These are phyloP conservation scores for Penicillium salamii DNA, from an alignment of 495 filamentous ascomycete genomes.

Conservation along the genomic window DNA sequence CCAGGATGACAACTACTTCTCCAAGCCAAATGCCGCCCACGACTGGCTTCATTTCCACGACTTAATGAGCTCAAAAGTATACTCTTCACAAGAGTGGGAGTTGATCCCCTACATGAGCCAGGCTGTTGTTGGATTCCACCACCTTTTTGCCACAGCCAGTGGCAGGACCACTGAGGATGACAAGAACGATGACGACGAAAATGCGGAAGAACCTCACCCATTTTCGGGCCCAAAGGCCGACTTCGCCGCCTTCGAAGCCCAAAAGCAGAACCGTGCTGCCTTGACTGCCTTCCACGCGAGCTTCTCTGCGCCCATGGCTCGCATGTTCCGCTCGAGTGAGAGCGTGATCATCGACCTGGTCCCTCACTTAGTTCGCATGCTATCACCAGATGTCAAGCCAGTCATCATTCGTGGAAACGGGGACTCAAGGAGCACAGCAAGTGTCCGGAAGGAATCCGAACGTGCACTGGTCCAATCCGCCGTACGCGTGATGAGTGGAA, in stretches of 20 bases:
- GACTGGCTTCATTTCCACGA: slow-evolving; percentile 97
- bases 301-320: slow-evolving; percentile 56
- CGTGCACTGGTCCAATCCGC: slow-evolving; percentile 74
- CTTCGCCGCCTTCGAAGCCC: slow-evolving; percentile 71
- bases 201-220: slow-evolving; percentile 56
- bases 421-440: slow-evolving; percentile 65
- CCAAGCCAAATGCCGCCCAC: slow-evolving; percentile 81
- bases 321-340: slow-evolving; percentile 73
- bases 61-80: slow-evolving; percentile 68
- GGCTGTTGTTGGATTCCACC: slow-evolving; percentile 83
- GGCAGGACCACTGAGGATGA: slow-evolving; percentile 33
- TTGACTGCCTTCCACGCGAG: slow-evolving; percentile 53
- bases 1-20: slow-evolving; percentile 87
- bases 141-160: slow-evolving; percentile 69
- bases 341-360: slow-evolving; percentile 76
- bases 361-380: slow-evolving; percentile 75
- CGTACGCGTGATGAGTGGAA: slow-evolving; percentile 72
- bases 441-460: slow-evolving; percentile 81
- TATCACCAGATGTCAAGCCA: slow-evolving; percentile 87
- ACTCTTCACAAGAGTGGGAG: slow-evolving; percentile 82
- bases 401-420: slow-evolving; percentile 79
- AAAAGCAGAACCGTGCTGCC: slow-evolving; percentile 63
- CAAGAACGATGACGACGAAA: slow-evolving; percentile 46
- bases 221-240: slow-evolving; percentile 80
- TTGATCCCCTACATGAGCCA: slow-evolving; percentile 79